Evolutionary conservation across 768 basidiomycete species (phyloP), one percentile per base, ranked within the genome.

Genomic region (Tylopilus vinaceipallidus): DNA sequence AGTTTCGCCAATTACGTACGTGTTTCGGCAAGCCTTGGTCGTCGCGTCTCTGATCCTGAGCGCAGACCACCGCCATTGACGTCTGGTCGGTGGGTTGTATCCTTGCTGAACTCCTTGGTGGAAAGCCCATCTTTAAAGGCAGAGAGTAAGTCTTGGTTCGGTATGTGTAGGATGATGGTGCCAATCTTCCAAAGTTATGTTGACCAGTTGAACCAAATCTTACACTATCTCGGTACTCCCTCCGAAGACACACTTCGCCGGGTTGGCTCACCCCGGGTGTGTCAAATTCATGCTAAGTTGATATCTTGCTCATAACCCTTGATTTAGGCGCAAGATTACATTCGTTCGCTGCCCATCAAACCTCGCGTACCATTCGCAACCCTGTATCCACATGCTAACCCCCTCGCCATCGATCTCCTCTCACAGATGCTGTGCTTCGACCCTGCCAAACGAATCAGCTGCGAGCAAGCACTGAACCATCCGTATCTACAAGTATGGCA

Each of bases 21-120:
- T 74, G 6, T 13, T 24, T 36, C 14, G 12, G 35, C 17, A 2
- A 23, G 12, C 20, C 10, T 35, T 23, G 6, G 17, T 41, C 38
- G 45, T 30, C 6, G 16, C 29, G 30, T 26, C 48, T 22, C 57
- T 72, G 45, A 65, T 43, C 24, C 6, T 26, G 36, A 37, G n/a
- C 7, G 11, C 58, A 91, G 88, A 88, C 88, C 24, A 91, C 90
- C 32, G 83, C 86, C 46, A 95, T 98, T 63, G 95, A 98, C 59
- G 88, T 97, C 14, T 98, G 95, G 95, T 92, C 90, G 3, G 86
- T 97, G 42, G 95, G 95, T 7, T 97, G 95, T 68, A 97, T 98
- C 55, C 76, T 97, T 26, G 95, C 93, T 3, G 95, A 98, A 67
- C 75, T 97, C 29, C 73, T 97, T 17, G 90, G 91, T 5, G 93